Evolutionary conservation across 192 early-diverging fungal genomes (phyloP).

Genomic region (Backusella morwellensis): DNA sequence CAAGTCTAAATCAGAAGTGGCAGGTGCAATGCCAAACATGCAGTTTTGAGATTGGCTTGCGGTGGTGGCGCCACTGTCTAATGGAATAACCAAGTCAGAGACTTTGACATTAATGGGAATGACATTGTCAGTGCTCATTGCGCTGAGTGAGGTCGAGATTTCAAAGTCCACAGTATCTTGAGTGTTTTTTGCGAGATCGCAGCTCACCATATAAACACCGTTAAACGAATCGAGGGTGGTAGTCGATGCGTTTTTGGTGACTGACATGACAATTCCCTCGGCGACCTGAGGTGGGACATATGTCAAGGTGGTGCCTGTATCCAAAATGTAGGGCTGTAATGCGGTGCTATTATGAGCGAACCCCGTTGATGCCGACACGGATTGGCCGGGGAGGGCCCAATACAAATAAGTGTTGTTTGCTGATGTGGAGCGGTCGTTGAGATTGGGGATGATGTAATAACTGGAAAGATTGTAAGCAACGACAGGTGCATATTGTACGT

Average conservation of each 20-base stretch:
- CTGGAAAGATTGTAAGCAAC: conserved; percentile 7
- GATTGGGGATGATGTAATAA: neutral
- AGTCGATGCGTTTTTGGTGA: neutral
- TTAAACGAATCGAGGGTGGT: conserved; percentile 16
- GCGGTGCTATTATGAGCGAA: neutral
- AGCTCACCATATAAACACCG: conserved; percentile 13
- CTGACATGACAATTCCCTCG: neutral
- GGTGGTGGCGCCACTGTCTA: conserved; percentile 15
- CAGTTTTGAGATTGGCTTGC: conserved; percentile 1
- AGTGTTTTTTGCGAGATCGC: neutral
- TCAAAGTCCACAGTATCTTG: neutral
- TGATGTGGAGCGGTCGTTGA: neutral
- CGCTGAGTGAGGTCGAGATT: neutral
- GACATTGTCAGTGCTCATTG: neutral
- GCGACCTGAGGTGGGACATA: conserved; percentile 8
- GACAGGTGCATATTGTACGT: conserved; percentile 39
- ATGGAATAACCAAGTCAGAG: conserved; percentile 15
- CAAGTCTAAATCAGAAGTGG: neutral
- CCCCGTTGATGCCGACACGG: neutral
- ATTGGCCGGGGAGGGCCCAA: conserved; percentile 23
- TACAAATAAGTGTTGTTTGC: conserved; percentile 12
- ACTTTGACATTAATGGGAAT: conserved; percentile 9
- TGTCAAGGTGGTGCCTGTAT: conserved; percentile 28
- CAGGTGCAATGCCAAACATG: conserved; percentile 34
- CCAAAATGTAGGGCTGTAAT: conserved; percentile 14